Base-by-base conservation (phyloP, 2,329 filamentous ascomycete species). In the Neonectria neomacrospora region DNA sequence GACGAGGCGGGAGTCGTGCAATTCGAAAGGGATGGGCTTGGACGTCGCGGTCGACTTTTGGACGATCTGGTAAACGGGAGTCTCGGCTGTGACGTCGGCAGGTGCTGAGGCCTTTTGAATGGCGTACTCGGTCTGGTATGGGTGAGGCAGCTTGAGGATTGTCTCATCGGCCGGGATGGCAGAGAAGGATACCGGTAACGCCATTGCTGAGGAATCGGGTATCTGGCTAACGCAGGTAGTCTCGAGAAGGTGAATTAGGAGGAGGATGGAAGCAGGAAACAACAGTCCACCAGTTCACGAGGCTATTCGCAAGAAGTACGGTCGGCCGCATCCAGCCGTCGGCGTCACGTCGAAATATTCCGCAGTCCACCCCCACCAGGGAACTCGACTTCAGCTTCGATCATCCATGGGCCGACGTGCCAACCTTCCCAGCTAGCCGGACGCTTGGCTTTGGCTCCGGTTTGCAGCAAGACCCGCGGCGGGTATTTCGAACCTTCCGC, bases 61-160 rank as follows among this genome's bases (percentile, higher is more conserved):
- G 45, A 66, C 71, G 48, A 84, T 69, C 62, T 77, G 79, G 70
- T 79, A 80, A 45, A 80, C 74, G 26, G 68, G 58, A 10, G 67
- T 51, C 28, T 67, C 62, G 23, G 69, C 20, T 52, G 55, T 28
- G 32, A 66, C 28, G 22, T 58, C 66, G 5, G 65, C 45, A 23
- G 72, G 67, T 11, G 71, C 58, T 18, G 73, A 65, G 50, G 69
- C 73, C 63, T 77, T 79, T 56, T 76, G 74, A 44, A 84, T 69
- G 9, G 76, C 70, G 73, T 84, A 85, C 56, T 82, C 78, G 39
- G 80, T 80, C 42, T 80, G 78, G 73, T 84, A 84, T 2, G 83
- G 83, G 67, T 85, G 81, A 58, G 83, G 83, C 37, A 85, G 81
- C 76, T 80, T 81, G 69, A 85, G 71, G 58, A 83, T 70, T 22